Evolutionary conservation across 2,329 filamentous ascomycete genomes (phyloP).

Genomic region (Pseudogymnoascus sp.): DNA sequence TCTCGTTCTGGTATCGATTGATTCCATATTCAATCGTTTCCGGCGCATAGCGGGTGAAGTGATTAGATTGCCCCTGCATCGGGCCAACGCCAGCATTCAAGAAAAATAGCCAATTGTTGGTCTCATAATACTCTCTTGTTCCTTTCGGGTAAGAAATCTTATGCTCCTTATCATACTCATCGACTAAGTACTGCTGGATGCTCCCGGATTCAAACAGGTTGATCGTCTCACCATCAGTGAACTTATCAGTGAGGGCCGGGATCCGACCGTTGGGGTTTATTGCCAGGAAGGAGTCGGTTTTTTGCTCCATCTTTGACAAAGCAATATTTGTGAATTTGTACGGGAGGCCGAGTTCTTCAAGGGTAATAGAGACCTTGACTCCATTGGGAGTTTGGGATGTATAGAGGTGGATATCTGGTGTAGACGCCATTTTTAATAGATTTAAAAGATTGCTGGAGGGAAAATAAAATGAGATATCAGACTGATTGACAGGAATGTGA

Average conservation of each 20-base stretch:
- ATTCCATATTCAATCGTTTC: slow-evolving; percentile 78
- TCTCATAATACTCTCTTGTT: slow-evolving; percentile 68
- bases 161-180: slow-evolving; percentile 73
- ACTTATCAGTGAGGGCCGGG: slow-evolving; percentile 75
- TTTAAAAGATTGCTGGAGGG: slow-evolving; percentile 15
- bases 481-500: neutral
- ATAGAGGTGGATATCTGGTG: slow-evolving; percentile 31
- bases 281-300: slow-evolving; percentile 78
- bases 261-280: slow-evolving; percentile 95
- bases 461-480: slow-evolving; percentile 12
- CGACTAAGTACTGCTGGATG: slow-evolving; percentile 77
- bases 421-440: slow-evolving; percentile 35
- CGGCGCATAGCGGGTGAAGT: slow-evolving; percentile 76
- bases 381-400: slow-evolving; percentile 81
- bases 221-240: slow-evolving; percentile 65
- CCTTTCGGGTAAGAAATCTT: slow-evolving; percentile 74
- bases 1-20: slow-evolving; percentile 76
- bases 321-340: slow-evolving; percentile 69
- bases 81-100: slow-evolving; percentile 75
- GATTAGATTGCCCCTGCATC: slow-evolving; percentile 79
- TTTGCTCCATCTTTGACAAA: slow-evolving; percentile 70
- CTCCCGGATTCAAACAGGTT: slow-evolving; percentile 75
- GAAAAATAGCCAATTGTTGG: slow-evolving; percentile 72
- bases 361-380: slow-evolving; percentile 78
- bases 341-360: slow-evolving; percentile 78